These are phyloP conservation scores for Diaporthe helianthi DNA, from an alignment of 2,329 filamentous ascomycete genomes.

Conservation along the genomic window DNA sequence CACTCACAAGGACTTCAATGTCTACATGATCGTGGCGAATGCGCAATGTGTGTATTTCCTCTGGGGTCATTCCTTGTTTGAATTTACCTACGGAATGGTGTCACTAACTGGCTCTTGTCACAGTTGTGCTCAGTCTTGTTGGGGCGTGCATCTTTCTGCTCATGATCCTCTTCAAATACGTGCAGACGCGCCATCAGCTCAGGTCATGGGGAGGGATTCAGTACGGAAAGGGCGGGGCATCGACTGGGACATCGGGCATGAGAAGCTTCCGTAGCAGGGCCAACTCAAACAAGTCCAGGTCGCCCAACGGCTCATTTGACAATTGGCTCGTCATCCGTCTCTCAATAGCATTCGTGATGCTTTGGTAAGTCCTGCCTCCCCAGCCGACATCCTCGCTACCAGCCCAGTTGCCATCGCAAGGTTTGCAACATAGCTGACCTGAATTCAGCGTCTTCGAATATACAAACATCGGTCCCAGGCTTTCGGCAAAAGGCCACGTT, in stretches of 20 bases:
- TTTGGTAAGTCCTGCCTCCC: slow-evolving; percentile 21
- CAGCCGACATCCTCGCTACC: not conserved
- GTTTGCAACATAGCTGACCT: not conserved
- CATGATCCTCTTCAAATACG: slow-evolving; percentile 31
- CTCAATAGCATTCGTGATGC: slow-evolving; percentile 29
- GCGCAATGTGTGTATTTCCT: slow-evolving; percentile 27
- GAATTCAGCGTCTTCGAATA: slow-evolving; percentile 28
- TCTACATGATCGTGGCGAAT: slow-evolving; percentile 26
- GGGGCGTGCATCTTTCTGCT: slow-evolving; percentile 31
- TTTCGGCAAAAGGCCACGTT: slow-evolving; percentile 37
- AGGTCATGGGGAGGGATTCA: slow-evolving; percentile 22
- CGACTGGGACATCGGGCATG: not conserved
- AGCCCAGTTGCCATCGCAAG: too few relatives aligned
- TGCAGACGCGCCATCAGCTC: slow-evolving; percentile 27
- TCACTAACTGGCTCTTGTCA: not conserved
- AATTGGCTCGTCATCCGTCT: slow-evolving; percentile 33
- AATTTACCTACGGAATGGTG: not conserved
- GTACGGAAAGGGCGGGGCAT: slow-evolving; percentile 1
- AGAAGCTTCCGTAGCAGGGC: slow-evolving; percentile 19
- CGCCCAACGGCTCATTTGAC: slow-evolving; percentile 21
- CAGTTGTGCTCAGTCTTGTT: slow-evolving; percentile 26
- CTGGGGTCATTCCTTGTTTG: not conserved
- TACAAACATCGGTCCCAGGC: slow-evolving; percentile 23
- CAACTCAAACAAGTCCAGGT: not conserved
- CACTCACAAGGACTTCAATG: slow-evolving; percentile 19